Base-by-base conservation (phyloP, 495 filamentous ascomycete genomes). In the Talaromyces stipitatus region DNA sequence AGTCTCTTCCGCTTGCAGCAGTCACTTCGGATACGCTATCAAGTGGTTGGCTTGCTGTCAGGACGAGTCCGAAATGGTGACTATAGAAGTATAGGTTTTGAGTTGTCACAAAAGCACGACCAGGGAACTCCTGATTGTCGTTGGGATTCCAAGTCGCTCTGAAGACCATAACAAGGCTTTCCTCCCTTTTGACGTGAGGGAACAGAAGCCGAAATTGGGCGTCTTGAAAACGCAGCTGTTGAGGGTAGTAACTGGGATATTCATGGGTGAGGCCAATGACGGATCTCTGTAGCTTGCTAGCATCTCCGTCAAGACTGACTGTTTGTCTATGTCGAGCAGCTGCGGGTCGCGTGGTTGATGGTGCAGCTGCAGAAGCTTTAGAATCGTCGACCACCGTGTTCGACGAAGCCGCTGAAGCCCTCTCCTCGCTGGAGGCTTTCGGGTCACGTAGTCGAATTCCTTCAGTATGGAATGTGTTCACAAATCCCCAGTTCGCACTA, bases 71-170 rank as follows among this genome's bases (percentile, higher is more conserved):
- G 63, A 95, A 80, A 61, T 96, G 87, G 66, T 97, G 84, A 54
- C 91, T 95, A 72, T 96, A 98, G 67, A 98, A 98, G 64, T 95
- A 97, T 59, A 97, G 82, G 30, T 91, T 85, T 51, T 82, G 82
- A 3, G 84, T 78, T 1, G 95, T 97, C 46, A 96, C 85, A 67
- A 92, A 98, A 20, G 91, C 86, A 54, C 94, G 78, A 0, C 94
- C 95, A 43, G 92, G 88, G 55, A 91, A 87, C 53, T 90, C 87
- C 70, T 91, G 89, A 57, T 83, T 80, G 4, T 89, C 85, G 63
- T 87, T 88, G 2, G 86, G 84, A 59, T 81, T 86, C 86, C 86
- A 89, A 0, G 83, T 85, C 12, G 83, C 86, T 36, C 86, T 76
- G 66, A 90, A 89, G 4, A 90, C 87, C 30, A 97, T 72, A 7